These are phyloP conservation scores for Aaosphaeria arxii DNA, from an alignment of 2,329 filamentous ascomycete species.

Conservation along the genomic window DNA sequence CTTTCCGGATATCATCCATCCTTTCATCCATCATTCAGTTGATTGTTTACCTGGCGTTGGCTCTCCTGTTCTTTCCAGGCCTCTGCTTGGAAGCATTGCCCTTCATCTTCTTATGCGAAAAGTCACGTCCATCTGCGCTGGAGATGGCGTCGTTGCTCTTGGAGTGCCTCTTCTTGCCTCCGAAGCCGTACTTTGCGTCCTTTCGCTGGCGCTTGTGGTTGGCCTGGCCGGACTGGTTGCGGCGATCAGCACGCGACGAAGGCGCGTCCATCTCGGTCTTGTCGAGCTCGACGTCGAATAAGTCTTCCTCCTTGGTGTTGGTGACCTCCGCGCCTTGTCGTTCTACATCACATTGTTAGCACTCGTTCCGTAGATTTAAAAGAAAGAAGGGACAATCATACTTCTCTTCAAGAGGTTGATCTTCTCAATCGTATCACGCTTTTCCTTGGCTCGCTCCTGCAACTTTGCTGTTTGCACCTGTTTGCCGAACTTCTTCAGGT, in stretches of 20 bases:
- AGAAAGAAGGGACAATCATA: constrained; percentile 49
- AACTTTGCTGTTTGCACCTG: constrained; percentile 94
- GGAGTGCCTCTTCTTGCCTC: constrained; percentile 86
- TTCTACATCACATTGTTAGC: constrained; percentile 56
- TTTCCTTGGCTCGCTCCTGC: constrained; percentile 89
- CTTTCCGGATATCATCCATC: too few species aligned
- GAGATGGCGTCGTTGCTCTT: constrained; percentile 90
- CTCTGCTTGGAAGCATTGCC: constrained; percentile 34
- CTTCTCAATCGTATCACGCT: constrained; percentile 91
- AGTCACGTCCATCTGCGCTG: constrained; percentile 75
- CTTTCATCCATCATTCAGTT: background rate
- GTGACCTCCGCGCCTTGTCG: constrained; percentile 70
- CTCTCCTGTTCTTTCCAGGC: constrained; percentile 32
- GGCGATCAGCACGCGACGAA: constrained; percentile 29
- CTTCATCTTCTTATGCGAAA: constrained; percentile 87
- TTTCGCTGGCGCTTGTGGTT: constrained; percentile 86
- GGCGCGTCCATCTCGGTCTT: constrained; percentile 26
- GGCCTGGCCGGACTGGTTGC: constrained; percentile 20
- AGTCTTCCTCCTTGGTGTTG: constrained; percentile 71
- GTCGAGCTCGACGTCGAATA: constrained; percentile 81
- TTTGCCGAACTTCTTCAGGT: constrained; percentile 99
- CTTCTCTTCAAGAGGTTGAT: constrained; percentile 94
- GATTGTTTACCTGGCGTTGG: background rate
- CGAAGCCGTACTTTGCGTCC: constrained; percentile 91
- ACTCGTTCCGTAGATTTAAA: constrained; percentile 1